Percentiles rank a stretch among this genome's conserved stretches.
Conservation (phyloP, 169 alveolate genomes). For the Eimeria zaria region DNA sequence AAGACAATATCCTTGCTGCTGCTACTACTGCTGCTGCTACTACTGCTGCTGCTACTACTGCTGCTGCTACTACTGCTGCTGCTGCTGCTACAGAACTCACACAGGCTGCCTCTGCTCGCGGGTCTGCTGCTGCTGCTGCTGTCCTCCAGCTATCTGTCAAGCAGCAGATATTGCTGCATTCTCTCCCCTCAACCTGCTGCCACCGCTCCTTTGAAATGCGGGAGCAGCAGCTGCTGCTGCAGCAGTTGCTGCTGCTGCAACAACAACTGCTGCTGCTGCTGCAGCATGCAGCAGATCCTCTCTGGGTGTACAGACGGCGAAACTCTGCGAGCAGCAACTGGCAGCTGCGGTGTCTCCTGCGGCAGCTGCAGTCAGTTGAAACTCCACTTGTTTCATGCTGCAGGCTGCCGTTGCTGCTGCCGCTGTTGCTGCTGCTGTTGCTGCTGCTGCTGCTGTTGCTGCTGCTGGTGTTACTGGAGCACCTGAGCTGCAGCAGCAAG, state of each 20-base stretch:
- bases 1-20: neutral
- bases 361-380: slow-evolving; percentile 42
- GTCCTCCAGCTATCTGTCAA: slow-evolving; percentile 1
- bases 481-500: slow-evolving; percentile 22
- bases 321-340: slow-evolving; percentile 28
- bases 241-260: slow-evolving; percentile 12
- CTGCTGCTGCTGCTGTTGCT: slow-evolving; percentile 1
- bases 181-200: neutral
- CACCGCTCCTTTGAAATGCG: neutral
- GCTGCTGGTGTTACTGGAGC: too few species aligned
- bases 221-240: neutral
- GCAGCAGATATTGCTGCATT: slow-evolving; percentile 25
- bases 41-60: too few species aligned
- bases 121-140: neutral
- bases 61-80: slow-evolving; percentile 40
- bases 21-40: slow-evolving; percentile 7
- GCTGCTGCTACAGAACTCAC: neutral
- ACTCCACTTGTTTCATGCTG: neutral
- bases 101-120: slow-evolving; percentile 32
- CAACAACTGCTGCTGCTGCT: slow-evolving; percentile 19
- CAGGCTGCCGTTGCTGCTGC: neutral
- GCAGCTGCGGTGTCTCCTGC: slow-evolving; percentile 27
- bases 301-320: slow-evolving; percentile 25
- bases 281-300: slow-evolving; percentile 25
- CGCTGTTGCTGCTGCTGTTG: slow-evolving; percentile 20